Evolutionary conservation across 2,329 filamentous ascomycete genomes (phyloP).

Genomic region (Geosmithia flava): DNA sequence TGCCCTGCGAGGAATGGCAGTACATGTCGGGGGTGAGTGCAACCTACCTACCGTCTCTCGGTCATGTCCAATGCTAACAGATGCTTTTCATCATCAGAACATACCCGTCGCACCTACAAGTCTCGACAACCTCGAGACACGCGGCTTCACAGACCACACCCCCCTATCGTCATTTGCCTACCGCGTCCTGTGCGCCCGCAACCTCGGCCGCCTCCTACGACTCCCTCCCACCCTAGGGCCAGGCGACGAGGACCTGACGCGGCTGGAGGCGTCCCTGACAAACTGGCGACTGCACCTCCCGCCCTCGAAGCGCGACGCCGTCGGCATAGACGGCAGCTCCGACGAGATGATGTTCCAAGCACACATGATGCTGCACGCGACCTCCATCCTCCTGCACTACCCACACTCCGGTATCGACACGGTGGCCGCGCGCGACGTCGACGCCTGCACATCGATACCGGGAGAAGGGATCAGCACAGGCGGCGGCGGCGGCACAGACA

Average conservation of each 20-base stretch:
- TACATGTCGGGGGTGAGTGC: constrained; percentile 44
- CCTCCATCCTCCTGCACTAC: constrained; percentile 65
- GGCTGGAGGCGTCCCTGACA: constrained; percentile 39
- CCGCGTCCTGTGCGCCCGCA: constrained; percentile 67
- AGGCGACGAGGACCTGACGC: constrained; percentile 37
- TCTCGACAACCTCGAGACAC: constrained; percentile 66
- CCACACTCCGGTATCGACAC: constrained; percentile 64
- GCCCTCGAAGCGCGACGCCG: constrained; percentile 56
- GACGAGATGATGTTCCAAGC: constrained; percentile 92
- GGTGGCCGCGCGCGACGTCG: constrained; percentile 41
- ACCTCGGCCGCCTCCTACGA: constrained; percentile 58
- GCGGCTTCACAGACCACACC: constrained; percentile 48
- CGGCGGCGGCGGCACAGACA: constrained; percentile 34
- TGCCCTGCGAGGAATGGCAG: constrained; percentile 76
- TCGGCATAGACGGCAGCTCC: constrained; percentile 54
- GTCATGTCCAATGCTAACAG: not conserved
- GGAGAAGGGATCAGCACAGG: too few species aligned
- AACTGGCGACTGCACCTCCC: constrained; percentile 79
- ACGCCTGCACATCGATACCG: constrained; percentile 40
- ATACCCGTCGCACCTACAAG: constrained; percentile 45
- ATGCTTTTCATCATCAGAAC: constrained; percentile 23
- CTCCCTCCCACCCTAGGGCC: constrained; percentile 37
- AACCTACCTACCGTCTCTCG: not conserved
- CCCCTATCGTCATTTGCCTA: constrained; percentile 67
- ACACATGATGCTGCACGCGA: constrained; percentile 60